Conservation (phyloP, 2,329 filamentous ascomycete species). For the Scleromitrula shiraiana region DNA sequence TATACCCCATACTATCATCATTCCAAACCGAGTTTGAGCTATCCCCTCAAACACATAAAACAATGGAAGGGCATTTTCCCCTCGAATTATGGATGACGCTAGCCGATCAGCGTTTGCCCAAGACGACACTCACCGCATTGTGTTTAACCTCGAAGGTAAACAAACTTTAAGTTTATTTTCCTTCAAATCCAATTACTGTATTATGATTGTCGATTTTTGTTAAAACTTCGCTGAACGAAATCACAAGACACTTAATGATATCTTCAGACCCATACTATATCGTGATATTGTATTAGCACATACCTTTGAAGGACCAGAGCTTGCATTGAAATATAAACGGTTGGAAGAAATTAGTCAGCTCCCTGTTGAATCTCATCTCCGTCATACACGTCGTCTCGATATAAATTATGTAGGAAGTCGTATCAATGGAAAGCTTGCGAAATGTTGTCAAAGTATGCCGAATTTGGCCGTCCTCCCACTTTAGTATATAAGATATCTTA, state of each 20-base stretch:
- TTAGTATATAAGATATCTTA: not conserved
- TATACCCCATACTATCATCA: too few species aligned
- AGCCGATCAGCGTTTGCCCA: not conserved
- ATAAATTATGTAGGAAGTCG: not conserved
- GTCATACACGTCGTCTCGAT: not conserved
- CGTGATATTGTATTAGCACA: not conserved
- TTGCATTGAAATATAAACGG: not conserved
- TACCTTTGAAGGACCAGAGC: not conserved
- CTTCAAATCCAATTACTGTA: not conserved
- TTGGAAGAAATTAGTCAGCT: not conserved
- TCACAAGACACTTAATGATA: slow-evolving; percentile 1
- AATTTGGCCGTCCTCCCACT: not conserved
- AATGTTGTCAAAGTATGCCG: too few species aligned
- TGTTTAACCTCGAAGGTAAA: slow-evolving; percentile 1
- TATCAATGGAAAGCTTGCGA: too few species aligned
- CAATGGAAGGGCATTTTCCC: not conserved
- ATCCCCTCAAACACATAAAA: not conserved
- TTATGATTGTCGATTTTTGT: too few species aligned
- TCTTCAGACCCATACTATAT: not conserved
- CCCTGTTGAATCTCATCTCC: not conserved
- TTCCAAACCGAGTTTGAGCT: too few species aligned
- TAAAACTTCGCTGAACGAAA: not conserved
- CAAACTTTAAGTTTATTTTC: not conserved
- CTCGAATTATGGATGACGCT: not conserved
- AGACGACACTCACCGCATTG: not conserved